Conservation (phyloP, 129 eudicot genomes). For the Heracleum sosnowskyi region DNA sequence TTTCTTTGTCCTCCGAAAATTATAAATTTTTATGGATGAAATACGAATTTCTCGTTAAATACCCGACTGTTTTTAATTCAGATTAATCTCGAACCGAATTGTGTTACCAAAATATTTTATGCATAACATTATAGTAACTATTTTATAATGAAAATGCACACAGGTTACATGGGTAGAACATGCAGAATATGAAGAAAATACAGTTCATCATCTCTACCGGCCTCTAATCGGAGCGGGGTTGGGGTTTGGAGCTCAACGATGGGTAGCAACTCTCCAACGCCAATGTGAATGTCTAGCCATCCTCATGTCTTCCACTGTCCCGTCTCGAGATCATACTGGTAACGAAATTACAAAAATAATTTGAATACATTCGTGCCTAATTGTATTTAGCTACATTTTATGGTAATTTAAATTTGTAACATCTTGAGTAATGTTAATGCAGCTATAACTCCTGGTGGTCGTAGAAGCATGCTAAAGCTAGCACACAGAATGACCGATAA, state of each 20-base stretch:
- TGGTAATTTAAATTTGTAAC: too few relatives aligned
- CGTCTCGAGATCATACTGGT: slow-evolving; percentile 63
- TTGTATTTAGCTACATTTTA: too few relatives aligned
- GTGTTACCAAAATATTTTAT: too few relatives aligned
- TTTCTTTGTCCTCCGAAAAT: slow-evolving; percentile 25
- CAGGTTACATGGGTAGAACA: slow-evolving; percentile 99
- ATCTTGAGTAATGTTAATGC: background rate
- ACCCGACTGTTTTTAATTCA: too few relatives aligned
- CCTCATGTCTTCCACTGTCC: slow-evolving; percentile 71
- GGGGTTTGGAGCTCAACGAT: slow-evolving; percentile 97
- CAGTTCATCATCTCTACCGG: slow-evolving; percentile 76
- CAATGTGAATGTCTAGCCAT: slow-evolving; percentile 96
- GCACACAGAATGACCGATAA: slow-evolving; percentile 93
- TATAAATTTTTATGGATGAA: too few relatives aligned
- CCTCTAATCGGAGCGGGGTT: slow-evolving; percentile 68
- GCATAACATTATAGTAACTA: too few relatives aligned
- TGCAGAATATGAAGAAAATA: slow-evolving; percentile 72
- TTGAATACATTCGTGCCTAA: too few relatives aligned
- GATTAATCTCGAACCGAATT: too few relatives aligned
- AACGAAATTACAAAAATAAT: too few relatives aligned
- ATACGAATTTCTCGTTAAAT: too few relatives aligned
- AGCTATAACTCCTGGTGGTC: slow-evolving; percentile 71
- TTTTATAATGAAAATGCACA: slow-evolving; percentile 1
- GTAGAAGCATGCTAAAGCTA: slow-evolving; percentile 91
- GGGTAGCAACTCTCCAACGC: slow-evolving; percentile 89